Percentiles rank a stretch among this genome's conserved stretches.
These are phyloP conservation scores for Apium graveolens DNA, from an alignment of 129 eudicot species.

Conservation along the genomic window DNA sequence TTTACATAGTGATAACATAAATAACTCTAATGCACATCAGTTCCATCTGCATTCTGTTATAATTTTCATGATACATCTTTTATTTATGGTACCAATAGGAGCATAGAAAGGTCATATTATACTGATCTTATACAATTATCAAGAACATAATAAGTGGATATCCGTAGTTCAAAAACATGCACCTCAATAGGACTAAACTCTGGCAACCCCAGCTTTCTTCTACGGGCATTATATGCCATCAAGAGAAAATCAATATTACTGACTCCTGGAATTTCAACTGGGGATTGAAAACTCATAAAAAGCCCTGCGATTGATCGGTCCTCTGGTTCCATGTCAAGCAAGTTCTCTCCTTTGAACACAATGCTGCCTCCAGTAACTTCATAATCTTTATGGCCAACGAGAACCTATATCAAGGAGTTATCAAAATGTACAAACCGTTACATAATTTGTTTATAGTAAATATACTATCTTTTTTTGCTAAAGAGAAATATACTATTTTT, in stretches of 20 bases:
- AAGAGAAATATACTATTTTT: no score
- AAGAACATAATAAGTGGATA: background rate
- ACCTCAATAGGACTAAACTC: conserved; percentile 97
- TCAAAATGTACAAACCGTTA: background rate
- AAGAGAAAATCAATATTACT: conserved; percentile 83
- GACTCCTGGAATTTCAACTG: conserved; percentile 96
- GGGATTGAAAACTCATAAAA: conserved; percentile 94
- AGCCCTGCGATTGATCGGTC: conserved; percentile 93
- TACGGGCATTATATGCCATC: conserved; percentile 95
- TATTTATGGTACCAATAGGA: background rate
- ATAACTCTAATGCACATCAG: background rate
- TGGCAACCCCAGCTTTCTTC: conserved; percentile 70
- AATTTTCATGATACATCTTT: background rate
- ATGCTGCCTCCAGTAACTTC: conserved; percentile 82
- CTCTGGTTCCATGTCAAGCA: conserved; percentile 97
- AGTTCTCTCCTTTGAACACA: conserved; percentile 70
- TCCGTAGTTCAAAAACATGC: background rate
- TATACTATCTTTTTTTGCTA: no score
- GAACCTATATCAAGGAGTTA: conserved; percentile 46
- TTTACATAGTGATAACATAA: background rate
- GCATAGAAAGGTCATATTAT: background rate
- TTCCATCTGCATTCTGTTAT: background rate
- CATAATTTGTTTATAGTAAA: no score
- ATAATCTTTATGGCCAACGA: conserved; percentile 96
- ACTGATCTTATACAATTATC: background rate